phyloP scores from a whole-genome alignment of 805 yeast species.

The Starmerella floricola region DNA sequence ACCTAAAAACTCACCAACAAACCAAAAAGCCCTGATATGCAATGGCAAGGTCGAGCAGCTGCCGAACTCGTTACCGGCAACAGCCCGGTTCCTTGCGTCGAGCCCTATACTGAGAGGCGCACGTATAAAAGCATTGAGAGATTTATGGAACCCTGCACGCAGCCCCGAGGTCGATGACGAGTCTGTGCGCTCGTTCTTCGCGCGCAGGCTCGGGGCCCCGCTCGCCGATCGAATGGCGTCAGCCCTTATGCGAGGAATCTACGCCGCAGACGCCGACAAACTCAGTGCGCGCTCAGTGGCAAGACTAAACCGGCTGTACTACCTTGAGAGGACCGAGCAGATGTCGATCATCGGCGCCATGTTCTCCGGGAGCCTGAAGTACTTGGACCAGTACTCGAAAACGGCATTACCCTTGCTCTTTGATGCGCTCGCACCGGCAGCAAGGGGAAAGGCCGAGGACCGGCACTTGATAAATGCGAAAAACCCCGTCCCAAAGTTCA shows the following conservation, averaged over 20 bases:
- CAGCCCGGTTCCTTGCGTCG: conserved; percentile 18
- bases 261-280: conserved; percentile 66
- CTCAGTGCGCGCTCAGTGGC: conserved; percentile 48
- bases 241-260: conserved; percentile 79
- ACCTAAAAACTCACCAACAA: conserved; percentile 46
- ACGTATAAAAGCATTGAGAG: conserved; percentile 41
- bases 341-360: conserved; percentile 43
- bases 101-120: conserved; percentile 34
- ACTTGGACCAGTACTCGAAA: conserved; percentile 22
- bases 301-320: conserved; percentile 43
- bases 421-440: conserved; percentile 21
- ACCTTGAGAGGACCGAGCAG: conserved; percentile 39
- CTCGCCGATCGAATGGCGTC: conserved; percentile 50
- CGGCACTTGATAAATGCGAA: conserved; percentile 9
- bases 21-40: conserved; percentile 53
- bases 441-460: not conserved
- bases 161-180: conserved; percentile 42
- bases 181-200: conserved; percentile 52
- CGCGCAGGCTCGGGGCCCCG: conserved; percentile 53
- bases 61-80: conserved; percentile 22
- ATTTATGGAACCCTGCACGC: conserved; percentile 25
- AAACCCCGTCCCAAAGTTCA: conserved; percentile 12
- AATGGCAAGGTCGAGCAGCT: conserved; percentile 25
- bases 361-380: conserved; percentile 29
- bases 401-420: conserved; percentile 22